A percentile compares a stretch with the other conserved stretches of the same genome.
phyloP scores from a whole-genome alignment of 768 basidiomycete species.

The Lentinula boryana region DNA sequence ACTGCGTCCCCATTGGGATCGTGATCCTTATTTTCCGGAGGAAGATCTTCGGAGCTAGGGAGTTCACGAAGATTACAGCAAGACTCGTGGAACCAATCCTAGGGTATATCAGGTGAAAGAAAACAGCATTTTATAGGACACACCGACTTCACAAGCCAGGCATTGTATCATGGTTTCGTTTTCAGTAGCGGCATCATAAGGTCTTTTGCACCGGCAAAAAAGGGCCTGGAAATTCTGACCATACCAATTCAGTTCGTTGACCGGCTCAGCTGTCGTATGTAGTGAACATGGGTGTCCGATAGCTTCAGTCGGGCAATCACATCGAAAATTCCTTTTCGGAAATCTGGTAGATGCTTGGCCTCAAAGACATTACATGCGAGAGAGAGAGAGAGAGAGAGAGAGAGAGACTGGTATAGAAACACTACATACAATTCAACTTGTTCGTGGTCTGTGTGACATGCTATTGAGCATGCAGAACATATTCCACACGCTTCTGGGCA shows the following conservation, averaged over 20 bases:
- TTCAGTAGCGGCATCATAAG: slow-evolving; percentile 71
- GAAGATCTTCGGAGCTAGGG: slow-evolving; percentile 42
- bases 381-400: neutral
- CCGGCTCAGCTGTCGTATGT: slow-evolving; percentile 45
- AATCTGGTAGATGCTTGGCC: slow-evolving; percentile 33
- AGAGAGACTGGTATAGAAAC: neutral
- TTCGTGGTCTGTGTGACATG: slow-evolving; percentile 83
- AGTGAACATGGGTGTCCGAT: slow-evolving; percentile 60
- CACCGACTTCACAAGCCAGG: slow-evolving; percentile 72
- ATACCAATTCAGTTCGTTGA: slow-evolving; percentile 58
- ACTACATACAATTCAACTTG: slow-evolving; percentile 65
- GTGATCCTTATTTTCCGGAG: slow-evolving; percentile 18
- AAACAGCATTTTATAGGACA: slow-evolving; percentile 1
- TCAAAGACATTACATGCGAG: slow-evolving; percentile 2
- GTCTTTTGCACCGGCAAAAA: slow-evolving; percentile 71
- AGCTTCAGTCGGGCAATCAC: slow-evolving; percentile 74
- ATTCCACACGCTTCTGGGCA: slow-evolving; percentile 65
- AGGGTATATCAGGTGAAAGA: slow-evolving; percentile 5
- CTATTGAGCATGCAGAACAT: slow-evolving; percentile 80
- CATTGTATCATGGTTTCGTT: slow-evolving; percentile 88
- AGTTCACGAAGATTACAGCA: slow-evolving; percentile 75
- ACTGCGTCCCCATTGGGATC: slow-evolving; percentile 28
- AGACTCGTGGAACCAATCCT: slow-evolving; percentile 94
- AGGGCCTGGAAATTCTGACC: slow-evolving; percentile 65
- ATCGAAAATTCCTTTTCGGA: slow-evolving; percentile 77